phyloP scores from a whole-genome alignment of 1,284 basidiomycete genomes.

The Inonotus hispidus region DNA sequence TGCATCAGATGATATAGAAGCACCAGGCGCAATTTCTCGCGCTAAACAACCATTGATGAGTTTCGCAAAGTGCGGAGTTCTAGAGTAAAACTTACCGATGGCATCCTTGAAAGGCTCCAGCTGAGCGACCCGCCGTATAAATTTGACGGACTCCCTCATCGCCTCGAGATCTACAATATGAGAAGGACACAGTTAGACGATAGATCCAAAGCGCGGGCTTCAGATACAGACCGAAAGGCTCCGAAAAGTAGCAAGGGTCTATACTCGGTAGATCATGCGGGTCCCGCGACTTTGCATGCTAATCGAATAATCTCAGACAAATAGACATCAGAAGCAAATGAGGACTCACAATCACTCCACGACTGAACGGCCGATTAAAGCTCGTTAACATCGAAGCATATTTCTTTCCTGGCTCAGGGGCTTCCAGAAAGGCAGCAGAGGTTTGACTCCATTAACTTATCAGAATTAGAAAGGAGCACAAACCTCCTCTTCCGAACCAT shows the following conservation, averaged over 20 bases:
- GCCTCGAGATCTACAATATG: constrained; percentile 8
- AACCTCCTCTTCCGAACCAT: constrained; percentile 5
- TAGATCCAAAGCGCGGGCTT: neutral
- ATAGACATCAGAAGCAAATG: neutral
- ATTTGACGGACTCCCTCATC: constrained; percentile 16
- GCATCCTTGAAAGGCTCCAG: constrained; percentile 15
- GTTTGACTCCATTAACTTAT: neutral
- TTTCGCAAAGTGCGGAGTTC: neutral
- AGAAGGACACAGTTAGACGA: neutral
- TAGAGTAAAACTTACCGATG: constrained; percentile 2
- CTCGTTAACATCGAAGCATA: constrained; percentile 16
- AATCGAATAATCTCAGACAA: neutral
- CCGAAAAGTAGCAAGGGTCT: constrained; percentile 32
- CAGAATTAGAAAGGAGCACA: neutral
- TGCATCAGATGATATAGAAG: neutral
- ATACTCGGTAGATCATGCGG: constrained; percentile 30
- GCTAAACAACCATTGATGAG: neutral
- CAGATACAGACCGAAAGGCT: constrained; percentile 15
- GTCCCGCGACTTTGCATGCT: constrained; percentile 28
- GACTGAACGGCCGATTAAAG: constrained; percentile 21
- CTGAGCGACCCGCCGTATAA: constrained; percentile 10
- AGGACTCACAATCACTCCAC: constrained; percentile 28
- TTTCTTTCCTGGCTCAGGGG: constrained; percentile 18
- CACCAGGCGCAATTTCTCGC: constrained; percentile 10
- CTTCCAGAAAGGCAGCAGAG: neutral